These are phyloP conservation scores for Hypoxylon intermedium DNA, from an alignment of 495 filamentous ascomycete genomes.

Conservation along the genomic window DNA sequence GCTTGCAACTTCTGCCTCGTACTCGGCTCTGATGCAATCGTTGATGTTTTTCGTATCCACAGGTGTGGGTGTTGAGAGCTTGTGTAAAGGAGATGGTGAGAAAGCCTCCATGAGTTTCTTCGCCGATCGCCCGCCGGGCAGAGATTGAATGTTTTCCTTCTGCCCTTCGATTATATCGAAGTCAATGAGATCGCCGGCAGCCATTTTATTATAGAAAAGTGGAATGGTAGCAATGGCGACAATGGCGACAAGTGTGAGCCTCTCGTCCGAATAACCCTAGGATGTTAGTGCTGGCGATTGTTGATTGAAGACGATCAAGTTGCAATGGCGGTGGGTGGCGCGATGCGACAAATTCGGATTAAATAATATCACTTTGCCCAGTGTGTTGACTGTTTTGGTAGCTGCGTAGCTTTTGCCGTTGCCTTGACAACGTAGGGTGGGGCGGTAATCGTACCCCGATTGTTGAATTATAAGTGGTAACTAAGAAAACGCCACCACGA, in stretches of 20 bases:
- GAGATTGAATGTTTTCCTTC: conserved; percentile 96
- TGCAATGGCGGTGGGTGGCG: neutral
- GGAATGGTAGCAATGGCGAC: conserved; percentile 23
- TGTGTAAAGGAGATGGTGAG: conserved; percentile 67
- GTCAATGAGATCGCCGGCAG: conserved; percentile 68
- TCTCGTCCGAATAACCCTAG: conserved; percentile 17
- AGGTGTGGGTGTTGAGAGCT: conserved; percentile 63
- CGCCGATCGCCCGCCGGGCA: conserved; percentile 89
- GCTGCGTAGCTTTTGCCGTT: conserved; percentile 18
- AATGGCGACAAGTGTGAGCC: conserved; percentile 23
- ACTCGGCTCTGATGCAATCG: conserved; percentile 80
- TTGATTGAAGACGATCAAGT: conserved; percentile 25
- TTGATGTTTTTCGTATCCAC: conserved; percentile 77
- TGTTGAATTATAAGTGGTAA: conserved; percentile 25
- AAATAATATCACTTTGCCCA: conserved; percentile 10
- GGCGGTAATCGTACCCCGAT: neutral
- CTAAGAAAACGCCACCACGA: too few species aligned
- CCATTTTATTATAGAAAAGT: conserved; percentile 49
- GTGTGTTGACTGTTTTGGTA: conserved; percentile 45
- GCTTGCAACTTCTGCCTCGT: conserved; percentile 78
- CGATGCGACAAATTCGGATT: conserved; percentile 19
- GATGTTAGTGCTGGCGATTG: conserved; percentile 25
- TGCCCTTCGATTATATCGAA: conserved; percentile 96
- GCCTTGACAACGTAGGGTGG: conserved; percentile 36
- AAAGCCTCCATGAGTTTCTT: conserved; percentile 86